These are phyloP conservation scores for Kondoa subrosea DNA, from an alignment of 768 basidiomycete species.

Conservation along the genomic window DNA sequence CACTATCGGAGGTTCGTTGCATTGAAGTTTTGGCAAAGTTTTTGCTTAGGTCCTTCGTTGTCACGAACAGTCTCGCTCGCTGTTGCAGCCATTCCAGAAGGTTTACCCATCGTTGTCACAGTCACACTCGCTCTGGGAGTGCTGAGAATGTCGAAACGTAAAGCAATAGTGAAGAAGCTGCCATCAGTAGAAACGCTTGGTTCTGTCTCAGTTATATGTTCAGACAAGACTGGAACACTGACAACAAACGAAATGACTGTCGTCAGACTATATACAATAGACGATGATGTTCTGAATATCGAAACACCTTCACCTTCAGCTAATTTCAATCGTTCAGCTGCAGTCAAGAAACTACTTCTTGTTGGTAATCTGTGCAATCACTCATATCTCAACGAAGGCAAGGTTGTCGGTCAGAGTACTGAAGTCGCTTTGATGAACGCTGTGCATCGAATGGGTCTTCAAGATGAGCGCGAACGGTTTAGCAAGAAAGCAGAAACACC, in stretches of 20 bases:
- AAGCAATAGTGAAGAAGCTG: slow-evolving; percentile 91
- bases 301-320: slow-evolving; percentile 32
- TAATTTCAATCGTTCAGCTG: slow-evolving; percentile 37
- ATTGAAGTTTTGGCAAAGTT: slow-evolving; percentile 18
- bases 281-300: slow-evolving; percentile 50
- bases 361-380: slow-evolving; percentile 85
- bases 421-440: slow-evolving; percentile 82
- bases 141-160: slow-evolving; percentile 77
- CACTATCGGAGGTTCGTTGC: slow-evolving; percentile 72
- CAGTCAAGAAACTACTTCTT: slow-evolving; percentile 56
- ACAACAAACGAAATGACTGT: slow-evolving; percentile 96
- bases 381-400: slow-evolving; percentile 58
- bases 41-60: slow-evolving; percentile 10
- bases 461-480: slow-evolving; percentile 47
- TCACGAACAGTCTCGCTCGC: slow-evolving; percentile 66
- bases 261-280: slow-evolving; percentile 68
- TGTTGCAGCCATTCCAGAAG: slow-evolving; percentile 96
- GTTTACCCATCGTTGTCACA: slow-evolving; percentile 88
- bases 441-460: slow-evolving; percentile 46
- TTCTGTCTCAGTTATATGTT: slow-evolving; percentile 91
- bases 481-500: slow-evolving; percentile 48
- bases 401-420: slow-evolving; percentile 70
- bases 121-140: slow-evolving; percentile 92
- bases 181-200: slow-evolving; percentile 89
- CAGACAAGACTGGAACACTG: slow-evolving; percentile 89